These are phyloP conservation scores for Triticum turgidum DNA, from an alignment of 176 grass and related monocot genomes.

Conservation along the genomic window DNA sequence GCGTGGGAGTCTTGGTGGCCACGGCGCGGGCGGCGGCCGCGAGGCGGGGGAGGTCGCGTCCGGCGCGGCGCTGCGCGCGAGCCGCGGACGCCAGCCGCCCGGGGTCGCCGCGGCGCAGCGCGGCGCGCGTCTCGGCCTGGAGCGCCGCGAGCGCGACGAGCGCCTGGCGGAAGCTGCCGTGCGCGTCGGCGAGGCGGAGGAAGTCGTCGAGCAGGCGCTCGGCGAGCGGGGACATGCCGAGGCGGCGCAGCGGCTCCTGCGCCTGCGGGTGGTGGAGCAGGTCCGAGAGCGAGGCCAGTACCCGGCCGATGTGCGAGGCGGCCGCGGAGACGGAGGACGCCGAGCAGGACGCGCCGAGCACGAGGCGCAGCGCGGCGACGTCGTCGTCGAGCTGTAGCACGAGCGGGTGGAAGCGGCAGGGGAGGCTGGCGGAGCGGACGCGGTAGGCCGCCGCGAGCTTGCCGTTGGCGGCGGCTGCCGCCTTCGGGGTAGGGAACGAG, in stretches of 20 bases:
- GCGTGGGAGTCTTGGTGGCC: background rate
- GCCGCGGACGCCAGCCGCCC: conserved; percentile 30
- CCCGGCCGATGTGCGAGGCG: conserved; percentile 27
- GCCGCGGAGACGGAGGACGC: conserved; percentile 40
- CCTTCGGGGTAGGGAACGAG: conserved; percentile 49
- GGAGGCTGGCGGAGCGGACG: conserved; percentile 66
- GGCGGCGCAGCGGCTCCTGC: conserved; percentile 49
- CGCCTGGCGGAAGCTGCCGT: conserved; percentile 51
- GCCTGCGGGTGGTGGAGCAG: conserved; percentile 59
- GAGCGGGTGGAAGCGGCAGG: conserved; percentile 80
- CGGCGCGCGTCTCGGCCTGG: conserved; percentile 31
- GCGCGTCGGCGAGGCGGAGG: conserved; percentile 54
- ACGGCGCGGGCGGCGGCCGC: conserved; percentile 30
- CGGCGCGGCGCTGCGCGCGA: conserved; percentile 47
- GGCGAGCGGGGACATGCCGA: background rate
- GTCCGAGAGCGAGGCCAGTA: conserved; percentile 45
- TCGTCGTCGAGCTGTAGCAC: conserved; percentile 63
- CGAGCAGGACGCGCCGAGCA: conserved; percentile 9
- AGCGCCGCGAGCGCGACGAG: conserved; percentile 30
- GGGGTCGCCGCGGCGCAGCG: conserved; percentile 36
- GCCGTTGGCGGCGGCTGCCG: background rate
- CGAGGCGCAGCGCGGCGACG: conserved; percentile 58
- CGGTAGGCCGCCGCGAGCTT: conserved; percentile 50
- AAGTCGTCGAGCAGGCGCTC: conserved; percentile 52
- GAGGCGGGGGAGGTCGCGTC: conserved; percentile 27